Evolutionary conservation across 208 protist species (phyloP), one percentile per base, ranked within the genome.

Genomic region (Pavlovales sp.): DNA sequence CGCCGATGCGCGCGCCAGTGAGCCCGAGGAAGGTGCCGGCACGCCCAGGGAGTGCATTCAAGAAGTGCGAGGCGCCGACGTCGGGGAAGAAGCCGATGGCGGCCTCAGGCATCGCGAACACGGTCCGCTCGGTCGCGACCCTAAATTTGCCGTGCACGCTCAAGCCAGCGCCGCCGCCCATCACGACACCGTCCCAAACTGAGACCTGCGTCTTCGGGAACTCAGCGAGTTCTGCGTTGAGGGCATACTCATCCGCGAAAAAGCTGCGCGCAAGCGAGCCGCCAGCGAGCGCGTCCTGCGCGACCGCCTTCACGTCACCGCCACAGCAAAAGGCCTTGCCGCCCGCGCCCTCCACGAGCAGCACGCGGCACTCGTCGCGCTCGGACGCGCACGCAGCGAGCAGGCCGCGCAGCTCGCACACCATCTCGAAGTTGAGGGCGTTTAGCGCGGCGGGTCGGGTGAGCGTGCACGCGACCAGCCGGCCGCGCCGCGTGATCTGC

Each of bases 291-390:
- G 46, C n/a, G 36, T 75, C 78, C 30, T 79, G 40, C 41, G 79
- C 83, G 40, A 87, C 47, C 67, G 75, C 87, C 75, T 87, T 88
- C 4, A 88, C 79, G 40, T 91, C 77, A 37, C 88, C 90, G 75
- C 94, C 94, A 18, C 94, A 94, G 78, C 94, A 96, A 88, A 96
- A 96, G 14, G 93, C 93, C 78, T 94, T 94, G 18, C 75, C 91
- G 32, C 93, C 93, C 7, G 79, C 89, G 38, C 91, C 92, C 47
- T 40, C 66, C 40, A 91, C 32, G 79, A 88, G 66, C n/a, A 91
- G 39, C 79, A 88, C 46, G 30, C 44, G 8, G 79, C 42, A 88
- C 32, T 32, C 34, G 14, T 44, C 75, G 47, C 20, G 22, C 41
- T 14, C 28, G 36, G n/a, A 34, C 0, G 4, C 0, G 11, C 18